Base-by-base conservation (phyloP, 1,284 basidiomycete genomes). In the Sporisorium reilianum region DNA sequence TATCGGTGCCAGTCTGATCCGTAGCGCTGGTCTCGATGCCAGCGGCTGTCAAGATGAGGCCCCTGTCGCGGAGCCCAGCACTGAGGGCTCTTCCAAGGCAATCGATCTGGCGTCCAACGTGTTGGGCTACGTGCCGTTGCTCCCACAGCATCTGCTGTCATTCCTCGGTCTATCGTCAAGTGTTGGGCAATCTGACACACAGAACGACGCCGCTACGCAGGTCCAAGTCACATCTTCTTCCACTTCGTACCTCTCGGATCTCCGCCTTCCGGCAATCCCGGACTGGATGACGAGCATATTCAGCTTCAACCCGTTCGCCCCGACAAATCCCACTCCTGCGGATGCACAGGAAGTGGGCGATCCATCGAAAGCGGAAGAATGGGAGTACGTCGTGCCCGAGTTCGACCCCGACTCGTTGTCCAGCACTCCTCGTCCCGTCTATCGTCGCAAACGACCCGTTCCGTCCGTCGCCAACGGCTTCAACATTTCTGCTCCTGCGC, bases 381-480 rank as follows among this genome's bases (percentile, higher is more conserved):
- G 74, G 74, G 78, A 80, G 26, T 79, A 74, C 50, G 66, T 61
- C 5, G 68, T 74, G 18, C 78, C 78, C 9, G 73, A 78, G 3
- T 80, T 77, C 26, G 73, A 76, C 50, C 73, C 76, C 14, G 58
- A 56, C 48, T 57, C 54, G 11, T 49, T 78, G 12, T 56, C 51
- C 11, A 54, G 45, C 32, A 80, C 78, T 18, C 77, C 78, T 12
- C 55, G 78, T 12, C 78, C 78, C 12, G 22, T 80, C 12, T 80
- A 80, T 22, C 61, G 78, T 28, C 69, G 78, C 26, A 77, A 75
- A 49, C 22, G 64, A 14, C 68, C 75, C 0, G 40, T 72, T 4
- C 78, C 77, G 5, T 76, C 63, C 14, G 45, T 64, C 26, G 16
- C 45, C 28, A 66, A 57, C 26, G 75, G 75, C 0, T 80, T 80